Conservation (phyloP, 2,329 filamentous ascomycete genomes). For the Bipolaris victoriae region DNA sequence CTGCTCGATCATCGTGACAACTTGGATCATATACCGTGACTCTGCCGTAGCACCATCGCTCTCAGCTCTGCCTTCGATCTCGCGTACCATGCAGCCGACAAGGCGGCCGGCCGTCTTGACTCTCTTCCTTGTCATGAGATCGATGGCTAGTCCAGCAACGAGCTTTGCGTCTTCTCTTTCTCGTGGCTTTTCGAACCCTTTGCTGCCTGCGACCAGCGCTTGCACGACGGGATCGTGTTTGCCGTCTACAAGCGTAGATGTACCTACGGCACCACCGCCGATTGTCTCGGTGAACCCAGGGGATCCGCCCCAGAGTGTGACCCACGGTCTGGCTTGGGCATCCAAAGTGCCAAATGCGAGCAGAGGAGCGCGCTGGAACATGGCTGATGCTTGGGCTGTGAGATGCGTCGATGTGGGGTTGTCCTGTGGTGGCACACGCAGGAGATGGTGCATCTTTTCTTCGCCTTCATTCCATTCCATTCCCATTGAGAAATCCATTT, state of each 20-base stretch:
- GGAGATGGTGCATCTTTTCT: slow-evolving; percentile 65
- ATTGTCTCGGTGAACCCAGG: slow-evolving; percentile 70
- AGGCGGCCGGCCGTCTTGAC: slow-evolving; percentile 77
- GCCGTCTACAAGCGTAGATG: slow-evolving; percentile 66
- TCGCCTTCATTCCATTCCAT: slow-evolving; percentile 71
- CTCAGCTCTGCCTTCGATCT: slow-evolving; percentile 39
- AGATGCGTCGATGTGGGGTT: slow-evolving; percentile 74
- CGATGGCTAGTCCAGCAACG: slow-evolving; percentile 66
- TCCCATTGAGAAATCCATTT: slow-evolving; percentile 54
- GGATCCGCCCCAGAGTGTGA: slow-evolving; percentile 77
- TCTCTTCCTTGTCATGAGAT: slow-evolving; percentile 70
- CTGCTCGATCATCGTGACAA: slow-evolving; percentile 73
- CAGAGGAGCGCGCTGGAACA: slow-evolving; percentile 68
- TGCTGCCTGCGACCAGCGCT: slow-evolving; percentile 59
- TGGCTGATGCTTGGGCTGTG: slow-evolving; percentile 64
- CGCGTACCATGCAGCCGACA: slow-evolving; percentile 65
- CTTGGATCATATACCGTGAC: slow-evolving; percentile 54
- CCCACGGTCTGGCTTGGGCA: slow-evolving; percentile 70
- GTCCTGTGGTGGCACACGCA: slow-evolving; percentile 62
- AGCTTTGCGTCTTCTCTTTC: slow-evolving; percentile 53
- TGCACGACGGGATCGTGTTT: slow-evolving; percentile 72
- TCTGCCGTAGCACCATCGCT: slow-evolving; percentile 18
- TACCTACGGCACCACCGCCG: slow-evolving; percentile 67
- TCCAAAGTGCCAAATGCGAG: slow-evolving; percentile 78
- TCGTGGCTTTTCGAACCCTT: slow-evolving; percentile 50